Evolutionary conservation across 345 rosid species (phyloP).

Genomic region (Trapa bicornis): DNA sequence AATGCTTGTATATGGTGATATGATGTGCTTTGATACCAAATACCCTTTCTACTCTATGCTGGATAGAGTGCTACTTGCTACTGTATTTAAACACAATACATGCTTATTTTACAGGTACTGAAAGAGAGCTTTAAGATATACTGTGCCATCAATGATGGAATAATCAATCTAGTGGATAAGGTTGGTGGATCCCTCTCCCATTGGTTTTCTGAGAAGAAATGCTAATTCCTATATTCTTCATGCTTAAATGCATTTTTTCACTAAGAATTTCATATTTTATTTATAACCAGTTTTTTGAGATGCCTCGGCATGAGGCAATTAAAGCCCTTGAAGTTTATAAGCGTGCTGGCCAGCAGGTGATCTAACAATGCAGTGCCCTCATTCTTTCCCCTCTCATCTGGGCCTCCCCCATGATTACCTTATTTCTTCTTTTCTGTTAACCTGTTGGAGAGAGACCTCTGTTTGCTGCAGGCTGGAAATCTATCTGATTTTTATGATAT

Average conservation of each 20-base stretch:
- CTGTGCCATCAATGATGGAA: conserved; percentile 93
- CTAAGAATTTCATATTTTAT: conserved; percentile 5
- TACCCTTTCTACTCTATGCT: not conserved
- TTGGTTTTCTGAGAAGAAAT: not conserved
- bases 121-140: conserved; percentile 98
- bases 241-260: conserved; percentile 1
- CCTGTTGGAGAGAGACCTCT: conserved; percentile 3
- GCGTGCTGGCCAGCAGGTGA: conserved; percentile 87
- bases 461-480: conserved; percentile 55
- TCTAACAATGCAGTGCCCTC: conserved; percentile 4
- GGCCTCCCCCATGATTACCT: not conserved
- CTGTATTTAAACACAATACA: not conserved
- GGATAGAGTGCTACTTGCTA: not conserved
- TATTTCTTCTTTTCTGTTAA: not conserved
- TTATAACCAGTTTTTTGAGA: conserved; percentile 83
- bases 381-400: not conserved
- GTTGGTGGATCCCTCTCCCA: conserved; percentile 19
- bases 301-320: conserved; percentile 92
- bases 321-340: conserved; percentile 73
- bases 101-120: conserved; percentile 51
- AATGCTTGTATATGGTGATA: not conserved
- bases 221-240: conserved; percentile 1
- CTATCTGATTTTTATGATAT: conserved; percentile 90
- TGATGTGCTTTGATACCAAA: not conserved
- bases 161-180: conserved; percentile 98